Base-by-base conservation (phyloP, 1,284 basidiomycete species). In the Ganoderma multipileum region DNA sequence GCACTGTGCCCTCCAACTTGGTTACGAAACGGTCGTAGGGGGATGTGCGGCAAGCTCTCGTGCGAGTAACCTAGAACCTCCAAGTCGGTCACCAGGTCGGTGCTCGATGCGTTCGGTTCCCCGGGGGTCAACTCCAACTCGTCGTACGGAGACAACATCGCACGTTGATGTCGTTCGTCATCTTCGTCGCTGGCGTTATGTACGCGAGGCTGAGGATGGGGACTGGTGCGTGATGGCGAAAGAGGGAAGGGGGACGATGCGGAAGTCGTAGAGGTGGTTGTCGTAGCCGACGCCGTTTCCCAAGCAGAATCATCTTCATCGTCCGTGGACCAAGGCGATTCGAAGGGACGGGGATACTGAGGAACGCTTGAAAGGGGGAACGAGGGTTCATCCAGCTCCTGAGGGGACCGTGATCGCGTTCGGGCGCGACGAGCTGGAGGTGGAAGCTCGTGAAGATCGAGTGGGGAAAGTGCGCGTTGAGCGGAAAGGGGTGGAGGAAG, bases 1-100 rank as follows among this genome's bases (percentile, higher is more conserved):
- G 95, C 93, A 74, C 90, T 95, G 80, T 99, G 97, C 1, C 97
- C 97, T 54, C 97, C 97, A 30, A 99, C 97, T 81, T 99, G 97
- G 77, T 99, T 98, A 66, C 95, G 91, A 81, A 98, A 99, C 1
- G 98, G 98, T 67, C 95, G 91, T 6, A 99, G 84, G 44, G 97
- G 97, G 58, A 99, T 96, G 65, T 96, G 95, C n/a, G 95, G 94
- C 60, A 94, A 81, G 68, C 84, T 84, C 66, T 89, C 87, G 67
- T 88, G 84, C 16, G 86, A 83, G 42, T 81, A 73, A 59, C 84
- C 82, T 38, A 86, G 79, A 30, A 58, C 39, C 16, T 55, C 70
- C 20, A 73, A 65, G 50, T 71, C 44, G 39, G 30, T 67, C 30
- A 73, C 52, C 36, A 76, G 67, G 16, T 77, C 74, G 1, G 58